Percentiles rank a stretch among this genome's conserved stretches.
Evolutionary conservation across 805 yeast genomes (phyloP).

Genomic region (Metschnikowia matae): DNA sequence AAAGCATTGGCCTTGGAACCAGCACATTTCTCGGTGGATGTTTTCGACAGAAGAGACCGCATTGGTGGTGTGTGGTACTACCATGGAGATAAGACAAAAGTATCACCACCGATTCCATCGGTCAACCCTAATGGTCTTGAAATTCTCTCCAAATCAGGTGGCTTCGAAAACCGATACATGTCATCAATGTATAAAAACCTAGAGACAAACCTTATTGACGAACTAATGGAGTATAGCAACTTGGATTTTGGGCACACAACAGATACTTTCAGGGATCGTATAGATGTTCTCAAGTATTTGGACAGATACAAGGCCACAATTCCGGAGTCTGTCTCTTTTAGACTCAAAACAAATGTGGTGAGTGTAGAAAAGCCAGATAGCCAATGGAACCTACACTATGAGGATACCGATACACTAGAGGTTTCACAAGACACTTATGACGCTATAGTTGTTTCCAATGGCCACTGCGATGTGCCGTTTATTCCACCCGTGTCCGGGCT

Average conservation of each 20-base stretch:
- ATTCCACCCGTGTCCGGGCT: conserved; percentile 33
- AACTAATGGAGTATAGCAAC: conserved; percentile 62
- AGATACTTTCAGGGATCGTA: conserved; percentile 55
- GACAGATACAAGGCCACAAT: conserved; percentile 45
- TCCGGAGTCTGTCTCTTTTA: conserved; percentile 29
- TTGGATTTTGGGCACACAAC: conserved; percentile 44
- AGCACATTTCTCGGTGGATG: conserved; percentile 43
- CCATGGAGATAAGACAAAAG: conserved; percentile 21
- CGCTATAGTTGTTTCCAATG: conserved; percentile 37
- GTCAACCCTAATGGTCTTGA: conserved; percentile 20
- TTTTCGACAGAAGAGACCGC: conserved; percentile 55
- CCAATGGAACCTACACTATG: conserved; percentile 10
- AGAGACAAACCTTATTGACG: conserved; percentile 19
- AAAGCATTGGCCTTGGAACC: conserved; percentile 57
- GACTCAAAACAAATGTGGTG: conserved; percentile 42
- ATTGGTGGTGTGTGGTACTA: conserved; percentile 84
- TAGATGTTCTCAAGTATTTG: conserved; percentile 60
- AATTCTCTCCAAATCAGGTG: conserved; percentile 6
- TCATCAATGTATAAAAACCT: conserved; percentile 24
- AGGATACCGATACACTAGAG: conserved; percentile 6
- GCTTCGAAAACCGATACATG: conserved; percentile 9
- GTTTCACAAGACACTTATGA: conserved; percentile 26
- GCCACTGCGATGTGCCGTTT: conserved; percentile 35
- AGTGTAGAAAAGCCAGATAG: conserved; percentile 14
- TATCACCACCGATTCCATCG: conserved; percentile 20